A percentile compares a stretch with the other conserved stretches of the same genome.
Conservation (phyloP, 1,284 basidiomycete genomes). For the Anthracocystis setariae region DNA sequence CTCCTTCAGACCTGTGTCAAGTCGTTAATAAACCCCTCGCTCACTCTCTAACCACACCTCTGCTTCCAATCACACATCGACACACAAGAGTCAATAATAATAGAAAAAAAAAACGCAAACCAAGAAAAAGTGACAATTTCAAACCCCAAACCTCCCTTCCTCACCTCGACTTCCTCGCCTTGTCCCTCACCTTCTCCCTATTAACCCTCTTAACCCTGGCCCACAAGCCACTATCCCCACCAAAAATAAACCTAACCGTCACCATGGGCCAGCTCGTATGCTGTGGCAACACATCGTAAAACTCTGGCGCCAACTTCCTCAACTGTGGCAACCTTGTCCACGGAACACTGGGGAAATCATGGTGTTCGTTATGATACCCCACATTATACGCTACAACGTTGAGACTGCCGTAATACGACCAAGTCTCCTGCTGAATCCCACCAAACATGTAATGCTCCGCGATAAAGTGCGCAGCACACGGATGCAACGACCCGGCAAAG, state of each 20-base stretch:
- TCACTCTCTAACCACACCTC: too few species aligned
- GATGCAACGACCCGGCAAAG: constrained; percentile 94
- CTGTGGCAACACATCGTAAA: constrained; percentile 85
- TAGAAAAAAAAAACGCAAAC: too few species aligned
- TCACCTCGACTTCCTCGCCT: constrained; percentile 1
- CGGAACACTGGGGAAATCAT: constrained; percentile 94
- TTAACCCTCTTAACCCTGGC: constrained; percentile 58
- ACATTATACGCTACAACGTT: constrained; percentile 96
- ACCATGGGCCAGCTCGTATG: constrained; percentile 96
- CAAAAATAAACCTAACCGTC: constrained; percentile 90
- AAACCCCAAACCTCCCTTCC: too few species aligned
- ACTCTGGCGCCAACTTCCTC: constrained; percentile 85
- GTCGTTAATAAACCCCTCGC: too few species aligned
- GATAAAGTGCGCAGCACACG: constrained; percentile 96
- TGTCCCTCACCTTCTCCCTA: constrained; percentile 9
- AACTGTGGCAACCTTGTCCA: constrained; percentile 94
- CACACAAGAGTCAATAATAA: too few species aligned
- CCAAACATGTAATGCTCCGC: constrained; percentile 74
- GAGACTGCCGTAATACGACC: constrained; percentile 92
- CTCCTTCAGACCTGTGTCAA: too few species aligned
- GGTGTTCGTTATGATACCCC: constrained; percentile 98
- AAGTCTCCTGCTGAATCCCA: constrained; percentile 82
- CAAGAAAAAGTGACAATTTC: too few species aligned
- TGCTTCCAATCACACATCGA: too few species aligned
- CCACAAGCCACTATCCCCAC: constrained; percentile 57